Evolutionary conservation across 495 filamentous ascomycete species (phyloP).

Genomic region (Penicillium lagena): DNA sequence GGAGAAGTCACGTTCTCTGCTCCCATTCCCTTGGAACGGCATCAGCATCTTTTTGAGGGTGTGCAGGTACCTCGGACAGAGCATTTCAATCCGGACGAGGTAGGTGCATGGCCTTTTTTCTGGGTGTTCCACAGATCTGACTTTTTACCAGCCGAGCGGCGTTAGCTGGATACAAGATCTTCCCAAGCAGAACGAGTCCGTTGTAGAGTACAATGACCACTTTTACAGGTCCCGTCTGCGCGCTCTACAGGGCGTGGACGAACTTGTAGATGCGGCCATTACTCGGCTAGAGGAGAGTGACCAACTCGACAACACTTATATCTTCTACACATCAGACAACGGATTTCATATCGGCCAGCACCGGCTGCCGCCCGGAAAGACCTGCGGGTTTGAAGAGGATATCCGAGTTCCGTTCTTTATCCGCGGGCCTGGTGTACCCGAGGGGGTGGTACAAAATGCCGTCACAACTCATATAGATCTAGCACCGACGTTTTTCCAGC

Average conservation of each 20-base stretch:
- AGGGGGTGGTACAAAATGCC: constrained; percentile 36
- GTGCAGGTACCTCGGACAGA: constrained; percentile 31
- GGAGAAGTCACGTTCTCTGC: constrained; percentile 31
- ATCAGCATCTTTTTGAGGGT: constrained; percentile 30
- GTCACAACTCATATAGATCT: constrained; percentile 67
- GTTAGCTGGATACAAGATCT: constrained; percentile 57
- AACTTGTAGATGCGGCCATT: constrained; percentile 56
- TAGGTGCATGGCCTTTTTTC: constrained; percentile 22
- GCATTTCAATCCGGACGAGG: constrained; percentile 42
- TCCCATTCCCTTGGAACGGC: constrained; percentile 42
- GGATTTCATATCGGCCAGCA: constrained; percentile 74
- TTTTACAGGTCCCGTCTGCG: constrained; percentile 61
- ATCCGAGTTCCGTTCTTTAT: constrained; percentile 63
- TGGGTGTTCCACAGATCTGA: constrained; percentile 45
- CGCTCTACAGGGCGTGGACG: constrained; percentile 62
- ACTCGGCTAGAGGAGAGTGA: constrained; percentile 41
- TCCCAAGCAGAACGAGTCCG: constrained; percentile 42
- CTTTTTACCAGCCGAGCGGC: constrained; percentile 50
- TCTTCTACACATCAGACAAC: constrained; percentile 70
- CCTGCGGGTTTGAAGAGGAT: constrained; percentile 67
- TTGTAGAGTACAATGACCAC: constrained; percentile 60
- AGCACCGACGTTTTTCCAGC: constrained; percentile 56
- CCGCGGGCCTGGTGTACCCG: constrained; percentile 50
- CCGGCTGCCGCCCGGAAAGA: constrained; percentile 64
- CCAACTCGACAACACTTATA: constrained; percentile 60